phyloP scores from a whole-genome alignment of 78 protist species.

The Monosiga brevicollis region DNA sequence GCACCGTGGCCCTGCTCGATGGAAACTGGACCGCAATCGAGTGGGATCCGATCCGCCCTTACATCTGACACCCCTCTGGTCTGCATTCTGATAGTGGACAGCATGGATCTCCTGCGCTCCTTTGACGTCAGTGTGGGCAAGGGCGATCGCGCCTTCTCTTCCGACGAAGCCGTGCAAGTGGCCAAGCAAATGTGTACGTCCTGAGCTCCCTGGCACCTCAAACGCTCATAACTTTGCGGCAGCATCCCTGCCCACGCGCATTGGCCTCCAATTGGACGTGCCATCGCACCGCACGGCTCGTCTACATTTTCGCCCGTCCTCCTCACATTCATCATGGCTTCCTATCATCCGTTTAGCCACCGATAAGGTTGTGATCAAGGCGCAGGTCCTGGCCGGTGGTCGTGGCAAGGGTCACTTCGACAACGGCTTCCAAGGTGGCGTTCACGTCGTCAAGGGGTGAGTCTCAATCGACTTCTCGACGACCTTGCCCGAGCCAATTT shows the following conservation, averaged over 20 bases:
- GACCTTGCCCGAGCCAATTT: too few species aligned
- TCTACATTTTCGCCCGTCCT: too few species aligned
- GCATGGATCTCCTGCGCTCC: neutral
- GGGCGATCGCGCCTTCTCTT: neutral
- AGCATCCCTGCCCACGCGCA: too few species aligned
- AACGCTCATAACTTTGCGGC: too few species aligned
- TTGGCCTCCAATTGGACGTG: too few species aligned
- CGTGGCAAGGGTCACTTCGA: conserved; percentile 90
- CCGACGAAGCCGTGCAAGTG: neutral
- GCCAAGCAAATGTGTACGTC: neutral
- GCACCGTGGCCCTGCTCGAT: too few species aligned
- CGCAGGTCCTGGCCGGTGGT: conserved; percentile 96
- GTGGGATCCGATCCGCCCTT: too few species aligned
- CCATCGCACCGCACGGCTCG: too few species aligned
- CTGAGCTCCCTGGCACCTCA: neutral
- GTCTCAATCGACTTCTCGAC: neutral
- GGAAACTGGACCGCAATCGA: too few species aligned
- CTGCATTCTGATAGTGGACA: neutral
- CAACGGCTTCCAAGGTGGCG: conserved; percentile 89
- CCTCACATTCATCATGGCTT: too few species aligned
- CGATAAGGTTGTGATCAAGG: conserved; percentile 68
- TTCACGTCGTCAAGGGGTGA: conserved; percentile 44
- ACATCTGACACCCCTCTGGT: too few species aligned
- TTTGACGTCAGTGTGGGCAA: neutral
- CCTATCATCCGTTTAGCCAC: neutral